Percentiles rank a stretch among this genome's conserved stretches.
These are phyloP conservation scores for Pseudogymnoascus sp. DNA, from an alignment of 2,329 filamentous ascomycete species.

Conservation along the genomic window DNA sequence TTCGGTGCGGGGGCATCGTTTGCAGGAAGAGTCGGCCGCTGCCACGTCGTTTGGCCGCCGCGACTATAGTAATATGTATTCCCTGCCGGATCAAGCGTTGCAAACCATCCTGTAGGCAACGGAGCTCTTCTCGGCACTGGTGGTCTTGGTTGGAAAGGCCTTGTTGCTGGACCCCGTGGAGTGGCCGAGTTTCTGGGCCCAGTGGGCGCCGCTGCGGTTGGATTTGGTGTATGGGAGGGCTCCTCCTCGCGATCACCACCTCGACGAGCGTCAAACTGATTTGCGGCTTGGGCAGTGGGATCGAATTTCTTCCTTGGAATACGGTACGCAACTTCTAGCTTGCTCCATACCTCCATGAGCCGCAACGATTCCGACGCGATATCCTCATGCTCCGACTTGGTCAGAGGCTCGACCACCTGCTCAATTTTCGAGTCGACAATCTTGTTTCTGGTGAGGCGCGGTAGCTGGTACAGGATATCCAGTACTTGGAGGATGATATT, in stretches of 20 bases:
- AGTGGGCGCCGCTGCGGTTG: conserved; percentile 30
- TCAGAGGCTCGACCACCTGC: conserved; percentile 62
- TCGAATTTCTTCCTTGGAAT: conserved; percentile 87
- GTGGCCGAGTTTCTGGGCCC: conserved; percentile 33
- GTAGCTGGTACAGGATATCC: conserved; percentile 80
- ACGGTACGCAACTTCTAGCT: conserved; percentile 81
- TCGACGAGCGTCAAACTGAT: conserved; percentile 51
- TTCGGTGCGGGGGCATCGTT: conserved; percentile 43
- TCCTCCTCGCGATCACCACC: conserved; percentile 51
- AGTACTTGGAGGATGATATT: conserved; percentile 86
- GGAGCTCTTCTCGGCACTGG: conserved; percentile 48
- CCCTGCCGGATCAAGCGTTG: conserved; percentile 56
- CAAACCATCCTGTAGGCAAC: conserved; percentile 81
- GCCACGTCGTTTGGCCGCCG: conserved; percentile 72
- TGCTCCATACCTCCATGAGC: conserved; percentile 78
- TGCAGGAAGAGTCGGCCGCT: conserved; percentile 62
- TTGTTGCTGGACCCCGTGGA: conserved; percentile 26
- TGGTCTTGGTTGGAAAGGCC: conserved; percentile 45
- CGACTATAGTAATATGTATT: conserved; percentile 80
- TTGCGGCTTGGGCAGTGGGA: conserved; percentile 49
- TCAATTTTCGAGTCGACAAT: conserved; percentile 96
- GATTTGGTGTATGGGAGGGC: conserved; percentile 25
- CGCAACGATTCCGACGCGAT: conserved; percentile 63
- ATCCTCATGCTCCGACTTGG: conserved; percentile 59
- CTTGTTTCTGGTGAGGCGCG: conserved; percentile 89